Base-by-base conservation (phyloP, 148 eudicot species). In the Fagopyrum tataricum region DNA sequence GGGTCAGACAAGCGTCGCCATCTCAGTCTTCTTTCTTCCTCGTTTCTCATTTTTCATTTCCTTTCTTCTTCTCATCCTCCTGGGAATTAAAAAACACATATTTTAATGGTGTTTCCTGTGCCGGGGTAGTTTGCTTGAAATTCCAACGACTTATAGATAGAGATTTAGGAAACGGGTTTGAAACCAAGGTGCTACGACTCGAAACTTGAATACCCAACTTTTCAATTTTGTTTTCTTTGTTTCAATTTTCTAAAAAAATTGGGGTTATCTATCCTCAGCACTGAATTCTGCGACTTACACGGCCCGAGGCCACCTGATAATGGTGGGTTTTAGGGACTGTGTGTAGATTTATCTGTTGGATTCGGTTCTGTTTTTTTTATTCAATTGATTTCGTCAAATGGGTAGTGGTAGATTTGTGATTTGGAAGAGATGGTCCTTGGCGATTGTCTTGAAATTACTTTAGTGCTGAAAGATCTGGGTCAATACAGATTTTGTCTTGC, bases 381-480 rank as follows among this genome's bases (percentile, higher is more conserved):
- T 56, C 23, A 52, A 52, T 52, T 24, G 66, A 8, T 21, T 58
- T 49, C 14, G 15, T 59, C 5, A 10, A 62, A 62, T 62, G 67
- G 42, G 41, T n/a, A 41, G 67, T 62, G 67, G 42, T 62, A 62
- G 67, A 62, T 62, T 62, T 62, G 68, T 62, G 68, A 62, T 37
- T 37, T 37, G 68, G 18, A 26, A 62, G 43, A 37, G 43, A 62
- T 62, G 18, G 43, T 5, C 68, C 42, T 12, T 62, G 18, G 43
- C 68, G 18, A 14, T 62, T 13, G 68, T 4, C 14, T 51, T 18
- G 18, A 18, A 51, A 51, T 13, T 51, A 18, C 55, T 51, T 17
- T 13, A 17, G 6, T 14, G 7, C 55, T 51, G 56, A 51, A 62
- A 62, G 68, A 62, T 62, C 68, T 62, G 20, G 41, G 18, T 2